Conservation (phyloP, 2,329 filamentous ascomycete genomes). For the Sclerotinia borealis region DNA sequence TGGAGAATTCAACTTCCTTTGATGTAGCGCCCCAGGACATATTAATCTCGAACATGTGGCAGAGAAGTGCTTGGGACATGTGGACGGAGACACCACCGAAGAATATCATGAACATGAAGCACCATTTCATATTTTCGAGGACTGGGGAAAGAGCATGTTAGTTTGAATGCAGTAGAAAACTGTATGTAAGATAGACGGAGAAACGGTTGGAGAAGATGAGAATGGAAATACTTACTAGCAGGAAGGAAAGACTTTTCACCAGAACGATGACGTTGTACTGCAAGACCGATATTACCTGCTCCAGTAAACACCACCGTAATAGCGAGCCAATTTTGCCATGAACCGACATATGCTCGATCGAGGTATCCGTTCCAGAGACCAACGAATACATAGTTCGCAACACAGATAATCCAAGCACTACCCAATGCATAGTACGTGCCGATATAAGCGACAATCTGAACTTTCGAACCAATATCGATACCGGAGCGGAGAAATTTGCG, state of each 20-base stretch:
- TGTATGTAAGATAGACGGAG: background rate
- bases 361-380: constrained; percentile 64
- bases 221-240: constrained; percentile 24
- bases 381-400: constrained; percentile 64
- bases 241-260: constrained; percentile 47
- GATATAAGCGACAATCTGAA: constrained; percentile 66
- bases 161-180: background rate
- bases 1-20: constrained; percentile 60
- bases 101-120: constrained; percentile 46
- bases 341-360: constrained; percentile 61
- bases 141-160: background rate
- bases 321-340: constrained; percentile 57
- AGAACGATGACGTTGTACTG: constrained; percentile 57
- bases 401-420: constrained; percentile 57
- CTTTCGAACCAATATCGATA: constrained; percentile 58
- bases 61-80: constrained; percentile 68
- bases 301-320: constrained; percentile 60
- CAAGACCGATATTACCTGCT: constrained; percentile 42
- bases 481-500: constrained; percentile 51
- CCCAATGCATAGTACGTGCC: constrained; percentile 58
- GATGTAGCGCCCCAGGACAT: constrained; percentile 79
- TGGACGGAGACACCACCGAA: constrained; percentile 76
- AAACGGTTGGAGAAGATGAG: background rate
- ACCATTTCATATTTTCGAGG: constrained; percentile 12
- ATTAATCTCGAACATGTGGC: constrained; percentile 76